Conservation (phyloP, 2,329 filamentous ascomycete genomes). For the Aureobasidium sp. region DNA sequence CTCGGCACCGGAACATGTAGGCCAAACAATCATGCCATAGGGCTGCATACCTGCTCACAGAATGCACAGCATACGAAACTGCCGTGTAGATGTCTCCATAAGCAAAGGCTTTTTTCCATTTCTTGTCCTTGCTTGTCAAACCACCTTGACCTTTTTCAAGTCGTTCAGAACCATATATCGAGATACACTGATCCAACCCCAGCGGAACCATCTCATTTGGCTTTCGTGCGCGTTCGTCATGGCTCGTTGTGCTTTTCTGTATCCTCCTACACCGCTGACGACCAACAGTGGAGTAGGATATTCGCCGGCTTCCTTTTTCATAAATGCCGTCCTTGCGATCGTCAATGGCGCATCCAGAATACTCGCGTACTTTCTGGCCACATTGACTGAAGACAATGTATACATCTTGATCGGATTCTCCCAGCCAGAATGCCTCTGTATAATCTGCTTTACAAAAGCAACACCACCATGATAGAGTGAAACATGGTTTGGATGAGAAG, state of each 20-base stretch:
- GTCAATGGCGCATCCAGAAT: constrained; percentile 70
- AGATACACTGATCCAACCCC: constrained; percentile 85
- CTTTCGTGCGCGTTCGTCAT: constrained; percentile 88
- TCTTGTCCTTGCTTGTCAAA: constrained; percentile 5
- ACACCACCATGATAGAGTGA: constrained; percentile 77
- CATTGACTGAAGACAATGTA: constrained; percentile 63
- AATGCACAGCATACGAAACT: background rate
- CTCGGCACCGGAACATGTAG: background rate
- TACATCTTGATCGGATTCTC: constrained; percentile 74
- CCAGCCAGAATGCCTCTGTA: constrained; percentile 56
- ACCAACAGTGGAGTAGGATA: constrained; percentile 56
- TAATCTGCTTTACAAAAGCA: constrained; percentile 59
- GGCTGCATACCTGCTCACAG: background rate
- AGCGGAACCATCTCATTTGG: constrained; percentile 98
- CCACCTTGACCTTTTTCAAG: constrained; percentile 52
- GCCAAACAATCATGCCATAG: background rate
- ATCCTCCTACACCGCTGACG: constrained; percentile 56
- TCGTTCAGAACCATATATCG: constrained; percentile 97
- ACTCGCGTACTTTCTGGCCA: constrained; percentile 73
- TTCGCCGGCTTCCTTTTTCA: constrained; percentile 44
- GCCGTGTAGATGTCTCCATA: constrained; percentile 2
- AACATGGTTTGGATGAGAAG: constrained; percentile 86
- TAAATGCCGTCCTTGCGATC: constrained; percentile 43
- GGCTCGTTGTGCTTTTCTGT: constrained; percentile 65
- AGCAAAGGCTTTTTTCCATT: background rate